Evolutionary conservation across 805 yeast species (phyloP), one percentile per base, ranked within the genome.

Genomic region (Myxozyma nipponensis): DNA sequence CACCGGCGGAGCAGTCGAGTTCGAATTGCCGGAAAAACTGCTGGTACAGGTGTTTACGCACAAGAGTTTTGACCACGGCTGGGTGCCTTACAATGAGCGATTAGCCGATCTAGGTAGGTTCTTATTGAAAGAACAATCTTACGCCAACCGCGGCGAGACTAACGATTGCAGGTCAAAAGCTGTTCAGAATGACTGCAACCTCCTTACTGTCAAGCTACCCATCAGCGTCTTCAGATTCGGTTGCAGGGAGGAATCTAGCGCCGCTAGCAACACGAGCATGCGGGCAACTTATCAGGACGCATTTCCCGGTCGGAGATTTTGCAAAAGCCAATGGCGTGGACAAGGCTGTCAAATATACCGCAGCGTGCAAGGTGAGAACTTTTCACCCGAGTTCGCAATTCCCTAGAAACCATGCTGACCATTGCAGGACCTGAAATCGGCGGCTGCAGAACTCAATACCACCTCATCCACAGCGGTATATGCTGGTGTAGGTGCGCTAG

Each of bases 41-140:
- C 69, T 84, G 21, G 72, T 88, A 54, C 98, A 91, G 70, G 81
- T 86, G 37, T 72, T 90, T 62, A 90, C 97, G 4, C 97, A 91
- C 71, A 91, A 91, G 71, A 86, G 96, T 21, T 91, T 89, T 74
- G 95, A 95, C 3, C 95, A 87, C 69, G 97, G 96, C 7, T 73
- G 78, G 56, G 81, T 83, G 61, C 96, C 97, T 5, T 87, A 86
- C 70, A 91, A 90, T 70, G 96, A 89, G 66, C 85, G 84, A 66
- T 73, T 91, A 61, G 75, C 87, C 18, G 77, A 83, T 39, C 71
- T 87, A n/a, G 58, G 58, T 54, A 48, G 10, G 49, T 15, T 17
- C 10, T 46, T 10, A 7, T 28, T 13, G 41, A 13, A 18, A 13
- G 32, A 9, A 10, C 19, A 6, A 15, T 18, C 10, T 17, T 41